Base-by-base conservation (phyloP, 805 yeast species). In the Huiozyma sinensis region DNA sequence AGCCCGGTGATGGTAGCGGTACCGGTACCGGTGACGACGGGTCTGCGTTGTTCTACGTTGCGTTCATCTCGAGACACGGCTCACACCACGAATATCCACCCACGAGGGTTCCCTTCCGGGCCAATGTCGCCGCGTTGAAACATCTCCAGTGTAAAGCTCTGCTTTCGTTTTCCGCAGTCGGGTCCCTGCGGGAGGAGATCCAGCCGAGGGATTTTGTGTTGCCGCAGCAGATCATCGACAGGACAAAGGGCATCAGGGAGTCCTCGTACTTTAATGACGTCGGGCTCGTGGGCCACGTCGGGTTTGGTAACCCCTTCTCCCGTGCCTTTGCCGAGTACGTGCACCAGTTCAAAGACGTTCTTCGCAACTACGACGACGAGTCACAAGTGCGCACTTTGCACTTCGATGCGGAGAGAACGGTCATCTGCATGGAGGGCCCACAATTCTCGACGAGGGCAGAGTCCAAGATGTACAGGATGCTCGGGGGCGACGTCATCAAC, bases 371-470 rank as follows among this genome's bases (percentile, higher is more conserved):
- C 43, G 60, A 56, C 29, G 69, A 69, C 29, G 64, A 77, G 66
- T 89, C 64, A 95, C 2, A 17, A 17, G 24, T 17, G 24, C 24
- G 24, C 24, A 83, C 66, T 70, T 86, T 86, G 41, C 81, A 78
- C 52, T 66, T 66, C 32, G 76, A 76, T 44, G 79, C 76, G 46
- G 97, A 90, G 57, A 67, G 84, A 46, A 83, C 94, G 6, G 77
- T 92, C 36, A 75, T 92, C 50, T 92, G 98, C 65, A 92, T 92
- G 99, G 99, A 90, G 67, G 99, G 99, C 37, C 99, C 99, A 3
- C 95, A 92, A 41, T 92, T 92, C 65, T 81, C 94, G 34, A 92
- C 98, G 10, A 76, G 99, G 52, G 97, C 98, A 7, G 99, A 92
- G 68, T 88, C 97, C 10, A 76, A 75, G 60, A 66, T 92, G 67